These are phyloP conservation scores for Penicillium sp. DNA, from an alignment of 2,329 filamentous ascomycete species.

Conservation along the genomic window DNA sequence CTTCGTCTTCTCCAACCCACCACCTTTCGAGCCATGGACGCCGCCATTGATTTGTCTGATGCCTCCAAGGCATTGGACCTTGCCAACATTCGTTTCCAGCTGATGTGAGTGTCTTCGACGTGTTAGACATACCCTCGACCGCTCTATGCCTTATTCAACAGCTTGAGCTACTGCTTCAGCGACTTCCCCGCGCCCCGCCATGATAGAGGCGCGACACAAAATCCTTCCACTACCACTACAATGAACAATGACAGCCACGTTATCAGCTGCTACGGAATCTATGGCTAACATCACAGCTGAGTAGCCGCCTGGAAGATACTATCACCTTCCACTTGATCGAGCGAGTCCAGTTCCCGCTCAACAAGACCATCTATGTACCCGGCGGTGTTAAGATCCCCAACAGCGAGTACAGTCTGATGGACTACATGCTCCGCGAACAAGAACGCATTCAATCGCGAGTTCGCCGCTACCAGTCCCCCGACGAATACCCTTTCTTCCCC, in stretches of 20 bases:
- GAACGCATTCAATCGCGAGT: slow-evolving; percentile 91
- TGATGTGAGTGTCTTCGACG: slow-evolving; percentile 69
- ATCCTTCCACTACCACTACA: background rate
- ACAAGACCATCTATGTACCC: slow-evolving; percentile 80
- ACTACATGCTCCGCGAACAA: slow-evolving; percentile 90
- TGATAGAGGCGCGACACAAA: slow-evolving; percentile 7
- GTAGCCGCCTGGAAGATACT: slow-evolving; percentile 91
- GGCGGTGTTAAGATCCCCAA: slow-evolving; percentile 79
- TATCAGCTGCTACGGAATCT: background rate
- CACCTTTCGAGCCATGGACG: slow-evolving; percentile 68
- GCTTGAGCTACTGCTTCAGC: background rate
- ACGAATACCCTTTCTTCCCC: slow-evolving; percentile 98
- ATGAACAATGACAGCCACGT: background rate
- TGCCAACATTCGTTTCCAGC: slow-evolving; percentile 86
- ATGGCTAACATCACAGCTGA: slow-evolving; percentile 15
- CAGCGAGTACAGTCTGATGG: slow-evolving; percentile 77
- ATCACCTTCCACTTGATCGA: slow-evolving; percentile 98
- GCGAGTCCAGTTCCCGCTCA: slow-evolving; percentile 94
- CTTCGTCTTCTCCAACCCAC: slow-evolving; percentile 18
- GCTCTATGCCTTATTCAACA: background rate
- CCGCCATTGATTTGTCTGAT: slow-evolving; percentile 85
- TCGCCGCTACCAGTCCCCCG: slow-evolving; percentile 90
- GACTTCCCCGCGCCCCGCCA: slow-evolving; percentile 19
- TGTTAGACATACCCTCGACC: slow-evolving; percentile 7
- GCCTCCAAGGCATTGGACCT: slow-evolving; percentile 84